Evolutionary conservation across 441 rosid genomes (phyloP).

Genomic region (Adansonia gregorii): DNA sequence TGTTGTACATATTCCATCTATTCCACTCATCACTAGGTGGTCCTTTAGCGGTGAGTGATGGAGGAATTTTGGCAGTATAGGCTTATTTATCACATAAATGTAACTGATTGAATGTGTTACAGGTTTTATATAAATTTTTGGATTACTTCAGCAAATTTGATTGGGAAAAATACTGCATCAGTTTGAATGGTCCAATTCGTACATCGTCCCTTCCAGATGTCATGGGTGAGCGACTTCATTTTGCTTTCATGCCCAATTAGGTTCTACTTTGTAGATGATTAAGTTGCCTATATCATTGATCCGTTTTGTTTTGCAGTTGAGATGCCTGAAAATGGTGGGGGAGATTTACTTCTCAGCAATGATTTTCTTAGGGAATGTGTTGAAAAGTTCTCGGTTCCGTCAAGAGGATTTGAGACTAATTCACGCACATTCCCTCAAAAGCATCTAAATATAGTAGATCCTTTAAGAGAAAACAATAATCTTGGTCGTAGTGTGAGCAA

Average conservation of each 20-base stretch:
- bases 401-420: slow-evolving; percentile 62
- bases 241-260: neutral
- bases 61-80: neutral
- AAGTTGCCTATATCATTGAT: slow-evolving; percentile 18
- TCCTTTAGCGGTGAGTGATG: slow-evolving; percentile 76
- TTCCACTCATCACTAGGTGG: slow-evolving; percentile 77
- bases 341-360: slow-evolving; percentile 59
- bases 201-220: slow-evolving; percentile 71
- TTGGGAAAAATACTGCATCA: slow-evolving; percentile 89
- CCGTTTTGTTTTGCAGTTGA: slow-evolving; percentile 53
- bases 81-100: slow-evolving; percentile 17
- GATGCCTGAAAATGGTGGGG: slow-evolving; percentile 60
- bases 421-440: slow-evolving; percentile 63
- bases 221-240: slow-evolving; percentile 53
- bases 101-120: slow-evolving; percentile 27
- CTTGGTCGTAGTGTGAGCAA: slow-evolving; percentile 96
- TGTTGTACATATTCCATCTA: slow-evolving; percentile 78
- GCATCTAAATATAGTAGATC: slow-evolving; percentile 88
- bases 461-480: slow-evolving; percentile 82
- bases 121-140: slow-evolving; percentile 84
- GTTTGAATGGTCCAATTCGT: slow-evolving; percentile 76
- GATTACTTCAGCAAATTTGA: slow-evolving; percentile 94
- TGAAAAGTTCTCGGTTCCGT: slow-evolving; percentile 63
- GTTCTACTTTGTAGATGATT: slow-evolving; percentile 7
- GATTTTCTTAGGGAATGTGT: slow-evolving; percentile 68